Conservation (phyloP, 805 yeast genomes). For the Candida piceae region DNA sequence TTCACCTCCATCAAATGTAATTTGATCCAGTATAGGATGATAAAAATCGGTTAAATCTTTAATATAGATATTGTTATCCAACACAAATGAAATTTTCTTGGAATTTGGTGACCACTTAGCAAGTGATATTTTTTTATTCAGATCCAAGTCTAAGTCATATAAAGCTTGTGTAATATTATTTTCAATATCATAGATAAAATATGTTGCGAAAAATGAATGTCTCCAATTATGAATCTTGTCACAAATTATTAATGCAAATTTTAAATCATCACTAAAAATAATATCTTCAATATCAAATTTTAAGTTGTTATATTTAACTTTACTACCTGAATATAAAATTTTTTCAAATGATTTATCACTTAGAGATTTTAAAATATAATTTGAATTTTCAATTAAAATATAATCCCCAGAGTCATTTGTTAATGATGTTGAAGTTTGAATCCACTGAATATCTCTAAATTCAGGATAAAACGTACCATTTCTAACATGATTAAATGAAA, state of each 20-base stretch:
- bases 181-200: conserved; percentile 54
- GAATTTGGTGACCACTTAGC: conserved; percentile 79
- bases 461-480: conserved; percentile 53
- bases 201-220: conserved; percentile 61
- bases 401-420: conserved; percentile 62
- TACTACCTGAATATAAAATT: conserved; percentile 45
- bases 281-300: conserved; percentile 47
- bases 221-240: conserved; percentile 64
- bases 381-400: conserved; percentile 41
- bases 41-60: conserved; percentile 30
- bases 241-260: conserved; percentile 53
- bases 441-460: conserved; percentile 64
- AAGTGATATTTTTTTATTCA: conserved; percentile 33
- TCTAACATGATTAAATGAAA: conserved; percentile 43
- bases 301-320: conserved; percentile 35
- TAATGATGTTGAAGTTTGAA: conserved; percentile 43
- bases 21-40: conserved; percentile 33
- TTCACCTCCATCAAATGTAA: conserved; percentile 67
- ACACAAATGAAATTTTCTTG: conserved; percentile 56
- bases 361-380: conserved; percentile 53
- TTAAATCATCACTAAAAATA: conserved; percentile 63
- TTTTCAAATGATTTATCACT: conserved; percentile 40
- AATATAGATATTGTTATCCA: conserved; percentile 64
- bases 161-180: conserved; percentile 22
- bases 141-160: conserved; percentile 14